Conservation (phyloP, 345 rosid genomes). For the Dovyalis caffra region DNA sequence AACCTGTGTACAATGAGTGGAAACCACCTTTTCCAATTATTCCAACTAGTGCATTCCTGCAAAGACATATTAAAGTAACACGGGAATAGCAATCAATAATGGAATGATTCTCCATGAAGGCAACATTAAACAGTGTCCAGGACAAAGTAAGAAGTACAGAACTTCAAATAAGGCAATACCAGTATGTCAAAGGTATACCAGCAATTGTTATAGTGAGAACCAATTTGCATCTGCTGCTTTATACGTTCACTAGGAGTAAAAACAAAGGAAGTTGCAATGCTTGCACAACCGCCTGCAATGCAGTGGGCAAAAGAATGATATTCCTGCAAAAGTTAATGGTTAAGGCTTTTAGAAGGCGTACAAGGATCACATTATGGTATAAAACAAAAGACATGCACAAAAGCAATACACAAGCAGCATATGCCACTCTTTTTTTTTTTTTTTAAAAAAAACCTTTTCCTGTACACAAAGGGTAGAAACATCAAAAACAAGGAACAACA, state of each 20-base stretch:
- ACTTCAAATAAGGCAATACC: slow-evolving; percentile 3
- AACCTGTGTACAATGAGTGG: slow-evolving; percentile 79
- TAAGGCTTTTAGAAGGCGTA: not conserved
- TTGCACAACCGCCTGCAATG: slow-evolving; percentile 89
- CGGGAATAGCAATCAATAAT: not conserved
- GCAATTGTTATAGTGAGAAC: slow-evolving; percentile 75
- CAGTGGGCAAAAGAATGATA: slow-evolving; percentile 74
- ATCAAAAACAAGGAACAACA: slow-evolving; percentile 9
- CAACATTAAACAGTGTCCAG: not conserved
- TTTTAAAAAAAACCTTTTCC: not conserved
- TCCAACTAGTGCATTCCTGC: slow-evolving; percentile 75
- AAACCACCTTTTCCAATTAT: slow-evolving; percentile 75
- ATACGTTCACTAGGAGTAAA: slow-evolving; percentile 88
- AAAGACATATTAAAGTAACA: slow-evolving; percentile 11
- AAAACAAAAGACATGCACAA: not conserved
- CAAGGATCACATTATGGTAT: not conserved
- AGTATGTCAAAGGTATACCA: slow-evolving; percentile 49
- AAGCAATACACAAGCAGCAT: not conserved
- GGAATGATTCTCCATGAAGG: not conserved
- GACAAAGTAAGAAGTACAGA: not conserved
- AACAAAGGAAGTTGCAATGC: slow-evolving; percentile 83
- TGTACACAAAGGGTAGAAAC: not conserved
- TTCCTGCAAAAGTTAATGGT: slow-evolving; percentile 48
- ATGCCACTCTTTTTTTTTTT: not conserved
- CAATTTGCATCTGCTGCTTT: slow-evolving; percentile 98